Evolutionary conservation across 2,329 filamentous ascomycete species (phyloP).

Genomic region (Rutstroemia sp.): DNA sequence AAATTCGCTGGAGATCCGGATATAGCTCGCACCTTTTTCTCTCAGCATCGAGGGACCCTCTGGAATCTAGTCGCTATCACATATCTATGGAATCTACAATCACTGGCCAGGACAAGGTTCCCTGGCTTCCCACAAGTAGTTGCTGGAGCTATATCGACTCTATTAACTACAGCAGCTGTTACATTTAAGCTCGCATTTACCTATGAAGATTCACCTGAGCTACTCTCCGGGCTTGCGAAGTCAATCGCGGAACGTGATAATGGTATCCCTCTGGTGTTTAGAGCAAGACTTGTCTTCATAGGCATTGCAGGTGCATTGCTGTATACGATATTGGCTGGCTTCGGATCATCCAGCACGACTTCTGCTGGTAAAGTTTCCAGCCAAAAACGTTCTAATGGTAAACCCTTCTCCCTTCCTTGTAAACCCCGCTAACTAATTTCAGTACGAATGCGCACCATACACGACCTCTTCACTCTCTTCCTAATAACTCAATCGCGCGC

Average conservation of each 20-base stretch:
- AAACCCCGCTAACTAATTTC: slow-evolving; percentile 5
- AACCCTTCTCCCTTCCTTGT: not conserved
- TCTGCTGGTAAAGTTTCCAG: slow-evolving; percentile 17
- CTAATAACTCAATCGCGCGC: slow-evolving; percentile 80
- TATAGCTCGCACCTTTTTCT: slow-evolving; percentile 66
- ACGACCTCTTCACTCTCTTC: slow-evolving; percentile 69
- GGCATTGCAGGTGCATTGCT: slow-evolving; percentile 33
- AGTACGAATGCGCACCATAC: slow-evolving; percentile 38
- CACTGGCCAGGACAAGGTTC: slow-evolving; percentile 21
- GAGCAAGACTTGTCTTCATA: slow-evolving; percentile 41
- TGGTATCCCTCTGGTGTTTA: slow-evolving; percentile 21
- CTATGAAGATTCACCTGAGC: slow-evolving; percentile 77
- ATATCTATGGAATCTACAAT: slow-evolving; percentile 48
- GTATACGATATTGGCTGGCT: slow-evolving; percentile 38
- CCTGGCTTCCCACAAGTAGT: slow-evolving; percentile 23
- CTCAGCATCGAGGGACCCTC: slow-evolving; percentile 55
- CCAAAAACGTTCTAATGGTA: slow-evolving; percentile 18
- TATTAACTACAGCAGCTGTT: slow-evolving; percentile 50
- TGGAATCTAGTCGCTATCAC: slow-evolving; percentile 67
- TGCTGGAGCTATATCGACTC: slow-evolving; percentile 30
- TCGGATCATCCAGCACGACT: slow-evolving; percentile 17
- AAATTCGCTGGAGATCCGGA: slow-evolving; percentile 91
- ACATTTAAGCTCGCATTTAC: slow-evolving; percentile 90
- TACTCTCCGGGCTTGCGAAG: slow-evolving; percentile 44
- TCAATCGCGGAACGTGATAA: slow-evolving; percentile 20